phyloP scores from a whole-genome alignment of 208 protist genomes.

The Leishmania braziliensis region DNA sequence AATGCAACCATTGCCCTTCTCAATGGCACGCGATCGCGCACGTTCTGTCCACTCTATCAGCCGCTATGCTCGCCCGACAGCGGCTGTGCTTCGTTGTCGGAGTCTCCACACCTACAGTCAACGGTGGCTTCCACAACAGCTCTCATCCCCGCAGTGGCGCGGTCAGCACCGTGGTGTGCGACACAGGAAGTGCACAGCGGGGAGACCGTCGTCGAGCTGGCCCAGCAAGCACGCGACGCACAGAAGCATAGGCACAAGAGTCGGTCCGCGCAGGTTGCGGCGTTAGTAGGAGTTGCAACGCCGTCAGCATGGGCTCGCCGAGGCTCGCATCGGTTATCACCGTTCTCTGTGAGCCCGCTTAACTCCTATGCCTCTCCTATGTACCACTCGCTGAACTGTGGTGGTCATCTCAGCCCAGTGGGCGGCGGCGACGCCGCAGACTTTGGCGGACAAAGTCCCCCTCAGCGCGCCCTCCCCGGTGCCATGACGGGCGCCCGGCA shows the following conservation, averaged over 20 bases:
- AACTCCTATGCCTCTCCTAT: not conserved
- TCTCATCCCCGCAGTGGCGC: not conserved
- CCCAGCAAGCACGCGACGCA: slow-evolving; percentile 14
- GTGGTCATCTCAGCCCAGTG: not conserved
- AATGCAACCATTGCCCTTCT: not conserved
- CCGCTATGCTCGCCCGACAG: not conserved
- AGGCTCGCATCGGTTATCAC: not conserved
- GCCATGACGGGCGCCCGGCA: not conserved
- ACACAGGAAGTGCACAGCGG: slow-evolving; percentile 23
- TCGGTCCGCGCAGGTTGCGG: not conserved
- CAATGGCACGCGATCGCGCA: not conserved
- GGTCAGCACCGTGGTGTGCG: slow-evolving; percentile 12
- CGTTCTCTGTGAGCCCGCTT: not conserved
- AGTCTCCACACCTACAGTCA: not conserved
- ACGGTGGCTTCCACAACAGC: not conserved
- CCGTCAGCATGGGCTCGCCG: not conserved
- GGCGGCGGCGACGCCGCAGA: not conserved
- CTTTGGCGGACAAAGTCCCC: not conserved
- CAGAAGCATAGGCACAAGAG: not conserved
- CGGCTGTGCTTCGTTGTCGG: slow-evolving; percentile 6
- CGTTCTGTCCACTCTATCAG: slow-evolving; percentile 2
- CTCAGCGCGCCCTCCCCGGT: not conserved
- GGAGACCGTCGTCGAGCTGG: slow-evolving; percentile 16
- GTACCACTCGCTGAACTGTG: not conserved
- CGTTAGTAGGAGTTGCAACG: not conserved